phyloP scores from a whole-genome alignment of 140 eudicot genomes.

The Cichorium intybus region DNA sequence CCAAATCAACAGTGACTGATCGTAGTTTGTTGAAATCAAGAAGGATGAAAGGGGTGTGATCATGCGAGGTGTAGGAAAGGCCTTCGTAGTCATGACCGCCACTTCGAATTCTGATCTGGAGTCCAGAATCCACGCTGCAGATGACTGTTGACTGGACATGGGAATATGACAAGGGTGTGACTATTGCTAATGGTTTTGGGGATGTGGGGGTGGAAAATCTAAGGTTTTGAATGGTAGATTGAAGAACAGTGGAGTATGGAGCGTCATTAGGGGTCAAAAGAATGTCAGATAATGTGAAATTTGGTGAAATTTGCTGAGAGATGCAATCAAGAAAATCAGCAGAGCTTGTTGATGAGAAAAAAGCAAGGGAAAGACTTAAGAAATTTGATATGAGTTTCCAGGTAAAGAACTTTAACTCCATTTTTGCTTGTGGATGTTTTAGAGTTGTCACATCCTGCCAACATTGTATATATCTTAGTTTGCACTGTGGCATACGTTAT shows the following conservation, averaged over 20 bases:
- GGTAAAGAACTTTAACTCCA: neutral
- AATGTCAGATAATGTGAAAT: neutral
- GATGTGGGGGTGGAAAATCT: slow-evolving; percentile 1
- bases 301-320: neutral
- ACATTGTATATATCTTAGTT: neutral
- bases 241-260: slow-evolving; percentile 5
- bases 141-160: slow-evolving; percentile 20
- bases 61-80: slow-evolving; percentile 10
- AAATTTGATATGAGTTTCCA: neutral
- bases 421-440: neutral
- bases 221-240: slow-evolving; percentile 19
- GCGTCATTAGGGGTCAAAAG: slow-evolving; percentile 8
- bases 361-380: neutral
- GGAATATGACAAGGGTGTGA: slow-evolving; percentile 21
- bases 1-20: neutral
- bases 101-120: slow-evolving; percentile 9
- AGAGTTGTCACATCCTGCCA: neutral
- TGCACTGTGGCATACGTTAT: no score
- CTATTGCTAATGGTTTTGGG: slow-evolving; percentile 13
- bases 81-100: slow-evolving; percentile 27
- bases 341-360: neutral
- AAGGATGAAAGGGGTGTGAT: slow-evolving; percentile 5
- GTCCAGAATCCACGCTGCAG: neutral
- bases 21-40: slow-evolving; percentile 1
- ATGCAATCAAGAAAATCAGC: slow-evolving; percentile 9